Evolutionary conservation across 2,329 filamentous ascomycete species (phyloP).

Genomic region (Lasiodiplodia sp.): DNA sequence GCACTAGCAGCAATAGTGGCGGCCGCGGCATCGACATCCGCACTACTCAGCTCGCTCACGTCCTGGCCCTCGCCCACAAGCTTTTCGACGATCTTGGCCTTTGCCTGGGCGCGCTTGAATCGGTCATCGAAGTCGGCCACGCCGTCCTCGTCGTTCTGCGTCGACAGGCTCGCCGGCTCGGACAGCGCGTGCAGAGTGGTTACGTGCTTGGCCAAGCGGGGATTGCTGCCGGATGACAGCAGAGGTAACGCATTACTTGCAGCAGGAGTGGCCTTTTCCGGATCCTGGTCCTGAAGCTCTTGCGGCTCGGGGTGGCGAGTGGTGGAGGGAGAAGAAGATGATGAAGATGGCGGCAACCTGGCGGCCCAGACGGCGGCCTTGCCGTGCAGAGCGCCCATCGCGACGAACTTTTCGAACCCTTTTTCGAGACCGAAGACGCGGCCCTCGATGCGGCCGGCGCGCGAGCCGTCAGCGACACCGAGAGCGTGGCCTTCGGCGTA

Average conservation of each 20-base stretch:
- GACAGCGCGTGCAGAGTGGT: slow-evolving; percentile 76
- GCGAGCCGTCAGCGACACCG: slow-evolving; percentile 76
- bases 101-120: slow-evolving; percentile 81
- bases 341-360: slow-evolving; percentile 57
- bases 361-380: slow-evolving; percentile 85
- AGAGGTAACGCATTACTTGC: slow-evolving; percentile 48
- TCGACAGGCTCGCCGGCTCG: slow-evolving; percentile 78
- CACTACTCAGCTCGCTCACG: neutral
- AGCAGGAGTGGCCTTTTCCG: neutral
- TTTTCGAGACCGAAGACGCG: slow-evolving; percentile 89
- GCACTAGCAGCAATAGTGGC: neutral
- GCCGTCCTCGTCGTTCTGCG: slow-evolving; percentile 83
- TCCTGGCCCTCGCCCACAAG: slow-evolving; percentile 51
- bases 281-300: slow-evolving; percentile 1
- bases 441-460: slow-evolving; percentile 84
- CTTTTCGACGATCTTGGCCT: slow-evolving; percentile 83
- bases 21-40: slow-evolving; percentile 1
- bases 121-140: slow-evolving; percentile 93
- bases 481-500: slow-evolving; percentile 83
- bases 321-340: neutral
- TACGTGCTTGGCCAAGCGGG: slow-evolving; percentile 79
- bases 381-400: slow-evolving; percentile 79
- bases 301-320: neutral
- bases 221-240: slow-evolving; percentile 57
- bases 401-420: slow-evolving; percentile 89